Evolutionary conservation across 2,329 filamentous ascomycete species (phyloP), one percentile per base, ranked within the genome.

Genomic region (Calonectria montana): DNA sequence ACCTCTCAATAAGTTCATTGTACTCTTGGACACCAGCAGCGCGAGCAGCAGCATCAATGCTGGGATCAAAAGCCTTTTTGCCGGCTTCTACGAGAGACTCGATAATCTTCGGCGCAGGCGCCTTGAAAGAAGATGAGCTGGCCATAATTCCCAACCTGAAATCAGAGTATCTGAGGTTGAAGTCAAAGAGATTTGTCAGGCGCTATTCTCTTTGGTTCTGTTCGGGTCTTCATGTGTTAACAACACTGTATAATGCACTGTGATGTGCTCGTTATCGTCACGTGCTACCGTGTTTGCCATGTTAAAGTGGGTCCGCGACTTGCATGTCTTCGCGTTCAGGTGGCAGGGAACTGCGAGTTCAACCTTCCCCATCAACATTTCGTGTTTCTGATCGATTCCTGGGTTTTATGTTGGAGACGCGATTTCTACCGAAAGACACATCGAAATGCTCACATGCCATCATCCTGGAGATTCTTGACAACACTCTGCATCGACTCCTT

Each of bases 21-120:
- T 89, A 88, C 64, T 86, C 84, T 45, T 76, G 62, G 4, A 79
- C 76, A 13, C 84, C 83, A 3, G 80, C 79, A 67, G 83, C 77
- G 50, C 83, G 83, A 10, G 78, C 79, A 45, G 78, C 75, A 9
- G 79, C 77, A 48, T 84, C 80, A 13, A 77, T 74, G 4, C 80
- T 82, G 2, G 89, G 88, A 63, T 87, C 82, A 69, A 88, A 90
- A 1, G 89, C 89, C 48, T 84, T 86, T 31, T 82, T 86, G 5
- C 86, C 88, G 16, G 83, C 79, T 47, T 85, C 81, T 39, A 86
- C 78, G 43, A 85, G 78, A 0, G 78, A 72, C 37, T 84, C 80
- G 25, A 82, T 76, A 37, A 85, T 73, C 23, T 82, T 83, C 4
- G 81, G 74, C 45, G 79, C 76, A 7, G 77, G 39, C 15, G 65